These are phyloP conservation scores for Teratosphaeria viscida DNA, from an alignment of 2,329 filamentous ascomycete genomes.

Conservation along the genomic window DNA sequence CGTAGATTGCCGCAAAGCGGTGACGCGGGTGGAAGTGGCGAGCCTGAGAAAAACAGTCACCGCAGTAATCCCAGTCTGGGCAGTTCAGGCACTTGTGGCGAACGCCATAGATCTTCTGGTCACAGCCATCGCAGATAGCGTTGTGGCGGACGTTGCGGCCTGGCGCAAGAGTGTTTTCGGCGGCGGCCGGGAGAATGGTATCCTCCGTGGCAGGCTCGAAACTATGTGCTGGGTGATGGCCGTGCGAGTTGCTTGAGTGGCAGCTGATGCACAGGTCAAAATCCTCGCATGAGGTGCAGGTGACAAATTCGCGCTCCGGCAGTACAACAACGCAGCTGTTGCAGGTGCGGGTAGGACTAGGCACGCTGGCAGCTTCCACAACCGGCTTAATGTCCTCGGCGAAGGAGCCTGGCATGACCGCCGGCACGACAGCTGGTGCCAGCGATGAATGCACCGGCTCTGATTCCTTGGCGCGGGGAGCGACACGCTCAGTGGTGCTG, in stretches of 20 bases:
- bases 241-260: conserved; percentile 65
- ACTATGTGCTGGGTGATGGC: conserved; percentile 79
- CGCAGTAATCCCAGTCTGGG: conserved; percentile 96
- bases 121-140: conserved; percentile 90
- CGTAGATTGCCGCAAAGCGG: conserved; percentile 81
- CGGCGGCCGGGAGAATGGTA: conserved; percentile 49
- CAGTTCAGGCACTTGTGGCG: conserved; percentile 96
- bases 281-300: conserved; percentile 76
- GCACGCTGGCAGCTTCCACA: conserved; percentile 22
- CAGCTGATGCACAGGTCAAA: conserved; percentile 85
- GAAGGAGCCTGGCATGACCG: conserved; percentile 30
- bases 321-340: conserved; percentile 56
- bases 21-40: conserved; percentile 65
- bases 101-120: conserved; percentile 74
- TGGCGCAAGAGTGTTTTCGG: conserved; percentile 59
- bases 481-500: conserved; percentile 73
- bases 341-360: conserved; percentile 53
- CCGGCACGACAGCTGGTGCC: background rate
- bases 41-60: conserved; percentile 59
- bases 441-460: background rate
- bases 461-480: conserved; percentile 24
- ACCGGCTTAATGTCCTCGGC: conserved; percentile 34
- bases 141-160: conserved; percentile 75
- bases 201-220: conserved; percentile 61
- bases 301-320: conserved; percentile 69